These are phyloP conservation scores for Balansia obtecta DNA, from an alignment of 2,329 filamentous ascomycete species.

Conservation along the genomic window DNA sequence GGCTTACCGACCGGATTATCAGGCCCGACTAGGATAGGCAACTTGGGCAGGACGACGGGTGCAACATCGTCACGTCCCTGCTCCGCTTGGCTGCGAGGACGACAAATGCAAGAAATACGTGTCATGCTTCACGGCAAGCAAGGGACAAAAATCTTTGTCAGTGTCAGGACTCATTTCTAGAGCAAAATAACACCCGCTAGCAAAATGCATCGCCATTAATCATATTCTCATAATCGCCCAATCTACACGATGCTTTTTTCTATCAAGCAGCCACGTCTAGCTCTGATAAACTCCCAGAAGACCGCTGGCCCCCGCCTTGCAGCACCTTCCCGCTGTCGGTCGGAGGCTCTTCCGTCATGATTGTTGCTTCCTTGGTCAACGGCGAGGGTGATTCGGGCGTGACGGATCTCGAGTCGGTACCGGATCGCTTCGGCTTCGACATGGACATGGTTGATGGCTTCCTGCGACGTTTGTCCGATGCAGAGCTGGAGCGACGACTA, in stretches of 20 bases:
- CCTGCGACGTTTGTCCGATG: slow-evolving; percentile 39
- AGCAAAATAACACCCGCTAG: no score
- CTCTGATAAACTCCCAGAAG: neutral
- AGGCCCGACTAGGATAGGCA: no score
- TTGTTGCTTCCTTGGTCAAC: slow-evolving; percentile 34
- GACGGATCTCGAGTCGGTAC: slow-evolving; percentile 36
- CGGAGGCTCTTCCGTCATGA: slow-evolving; percentile 8
- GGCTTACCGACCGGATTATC: no score
- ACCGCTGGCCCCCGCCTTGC: slow-evolving; percentile 10
- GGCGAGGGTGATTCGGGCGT: slow-evolving; percentile 44
- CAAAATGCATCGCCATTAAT: neutral
- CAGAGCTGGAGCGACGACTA: slow-evolving; percentile 33
- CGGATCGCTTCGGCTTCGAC: slow-evolving; percentile 30
- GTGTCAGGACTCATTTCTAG: no score
- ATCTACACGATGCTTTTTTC: neutral
- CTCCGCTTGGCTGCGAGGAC: no score
- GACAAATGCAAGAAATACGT: no score
- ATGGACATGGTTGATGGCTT: slow-evolving; percentile 28
- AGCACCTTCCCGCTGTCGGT: slow-evolving; percentile 12
- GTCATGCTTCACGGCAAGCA: no score
- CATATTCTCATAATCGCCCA: neutral
- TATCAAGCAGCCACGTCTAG: slow-evolving; percentile 1
- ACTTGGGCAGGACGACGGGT: no score
- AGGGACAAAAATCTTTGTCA: no score
- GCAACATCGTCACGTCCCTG: no score